Percentiles rank a stretch among this genome's conserved stretches.
These are phyloP conservation scores for Aspergillus bridgeri DNA, from an alignment of 495 filamentous ascomycete genomes.

Conservation along the genomic window DNA sequence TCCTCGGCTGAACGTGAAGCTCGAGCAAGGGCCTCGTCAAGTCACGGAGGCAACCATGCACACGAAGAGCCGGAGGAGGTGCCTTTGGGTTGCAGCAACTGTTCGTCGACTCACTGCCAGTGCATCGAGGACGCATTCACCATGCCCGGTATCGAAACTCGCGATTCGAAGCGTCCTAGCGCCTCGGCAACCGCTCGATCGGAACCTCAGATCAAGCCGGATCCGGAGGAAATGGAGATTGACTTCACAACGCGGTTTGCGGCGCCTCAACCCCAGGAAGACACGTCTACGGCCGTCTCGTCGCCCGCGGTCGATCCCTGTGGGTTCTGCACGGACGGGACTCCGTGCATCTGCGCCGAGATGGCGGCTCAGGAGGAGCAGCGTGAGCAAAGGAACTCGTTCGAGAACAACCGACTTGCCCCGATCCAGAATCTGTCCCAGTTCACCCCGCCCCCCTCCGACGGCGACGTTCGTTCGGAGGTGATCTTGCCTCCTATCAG, in stretches of 20 bases:
- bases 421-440: constrained; percentile 50
- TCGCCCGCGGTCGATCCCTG: constrained; percentile 62
- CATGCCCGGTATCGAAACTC: constrained; percentile 31
- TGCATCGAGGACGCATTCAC: constrained; percentile 67
- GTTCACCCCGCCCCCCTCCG: constrained; percentile 68
- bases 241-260: constrained; percentile 70
- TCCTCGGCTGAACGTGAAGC: constrained; percentile 4
- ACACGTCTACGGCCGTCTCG: constrained; percentile 29
- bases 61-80: constrained; percentile 30
- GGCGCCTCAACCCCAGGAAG: constrained; percentile 34
- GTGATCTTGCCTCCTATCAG: constrained; percentile 39
- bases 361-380: constrained; percentile 52
- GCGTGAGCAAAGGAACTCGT: constrained; percentile 27
- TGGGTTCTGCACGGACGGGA: constrained; percentile 85
- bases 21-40: constrained; percentile 4
- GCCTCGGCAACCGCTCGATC: neutral
- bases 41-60: constrained; percentile 8
- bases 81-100: constrained; percentile 60
- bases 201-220: constrained; percentile 45
- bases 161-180: constrained; percentile 29
- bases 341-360: constrained; percentile 80
- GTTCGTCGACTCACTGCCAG: constrained; percentile 58
- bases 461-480: constrained; percentile 54
- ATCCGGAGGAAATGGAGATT: constrained; percentile 65
- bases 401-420: constrained; percentile 46